phyloP scores from a whole-genome alignment of 108 stramenopile genomes.

The Skeletonema menzelii region DNA sequence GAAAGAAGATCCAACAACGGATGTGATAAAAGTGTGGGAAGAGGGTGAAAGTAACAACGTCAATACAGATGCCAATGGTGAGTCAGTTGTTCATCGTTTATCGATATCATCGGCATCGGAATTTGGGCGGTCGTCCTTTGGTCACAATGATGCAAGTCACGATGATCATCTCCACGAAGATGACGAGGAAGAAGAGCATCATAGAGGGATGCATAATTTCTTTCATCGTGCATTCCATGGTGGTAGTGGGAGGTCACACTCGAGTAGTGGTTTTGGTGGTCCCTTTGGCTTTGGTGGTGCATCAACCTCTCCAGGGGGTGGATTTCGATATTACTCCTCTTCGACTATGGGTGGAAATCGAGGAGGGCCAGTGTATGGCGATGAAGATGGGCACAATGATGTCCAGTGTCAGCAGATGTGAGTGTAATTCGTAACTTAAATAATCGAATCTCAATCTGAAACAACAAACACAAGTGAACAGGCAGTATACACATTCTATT shows the following conservation, averaged over 20 bases:
- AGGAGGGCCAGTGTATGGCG: neutral
- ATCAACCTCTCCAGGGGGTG: neutral
- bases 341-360: neutral
- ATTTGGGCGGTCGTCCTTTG: neutral
- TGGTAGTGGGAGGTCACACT: neutral
- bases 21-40: neutral
- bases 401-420: slow-evolving; percentile 37
- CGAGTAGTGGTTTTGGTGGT: neutral
- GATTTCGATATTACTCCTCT: neutral
- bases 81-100: neutral
- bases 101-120: neutral
- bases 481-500: neutral
- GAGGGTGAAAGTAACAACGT: neutral
- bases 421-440: neutral
- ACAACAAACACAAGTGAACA: neutral
- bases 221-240: neutral
- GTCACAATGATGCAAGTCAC: neutral
- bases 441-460: neutral
- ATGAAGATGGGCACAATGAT: slow-evolving; percentile 16
- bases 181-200: neutral
- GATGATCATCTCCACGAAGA: neutral
- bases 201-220: neutral
- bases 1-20: neutral
- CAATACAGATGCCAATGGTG: neutral
- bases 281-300: neutral